Conservation (phyloP, 805 yeast genomes). For the Kazachstania africana region DNA sequence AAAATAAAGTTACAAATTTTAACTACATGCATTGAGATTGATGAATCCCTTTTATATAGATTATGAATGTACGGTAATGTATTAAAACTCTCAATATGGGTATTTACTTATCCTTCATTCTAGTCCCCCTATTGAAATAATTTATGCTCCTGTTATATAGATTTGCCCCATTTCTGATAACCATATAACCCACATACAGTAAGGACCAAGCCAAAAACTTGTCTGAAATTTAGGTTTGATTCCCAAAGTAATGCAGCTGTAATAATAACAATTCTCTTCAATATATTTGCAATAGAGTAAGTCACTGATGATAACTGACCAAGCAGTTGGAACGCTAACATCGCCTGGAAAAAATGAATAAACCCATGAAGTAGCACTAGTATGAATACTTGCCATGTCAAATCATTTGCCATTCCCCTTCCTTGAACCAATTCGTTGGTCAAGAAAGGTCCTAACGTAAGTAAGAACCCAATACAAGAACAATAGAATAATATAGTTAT, state of each 20-base stretch:
- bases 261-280: slow-evolving; percentile 64
- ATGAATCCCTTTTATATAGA: too few species aligned
- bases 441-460: slow-evolving; percentile 59
- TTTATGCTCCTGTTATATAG: too few species aligned
- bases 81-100: too few species aligned
- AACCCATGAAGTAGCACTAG: slow-evolving; percentile 51
- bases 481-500: slow-evolving; percentile 62
- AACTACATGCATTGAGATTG: too few species aligned
- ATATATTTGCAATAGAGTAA: slow-evolving; percentile 67
- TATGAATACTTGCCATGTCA: slow-evolving; percentile 19
- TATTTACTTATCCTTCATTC: too few species aligned
- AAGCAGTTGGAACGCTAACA: slow-evolving; percentile 64
- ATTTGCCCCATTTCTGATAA: slow-evolving; percentile 64
- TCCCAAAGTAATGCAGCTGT: slow-evolving; percentile 56
- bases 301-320: slow-evolving; percentile 66
- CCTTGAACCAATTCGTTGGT: slow-evolving; percentile 34
- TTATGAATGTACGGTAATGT: too few species aligned
- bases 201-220: slow-evolving; percentile 41
- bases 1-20: too few species aligned
- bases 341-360: slow-evolving; percentile 60
- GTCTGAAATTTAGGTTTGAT: slow-evolving; percentile 32
- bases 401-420: slow-evolving; percentile 20
- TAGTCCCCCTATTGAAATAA: too few species aligned
- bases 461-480: slow-evolving; percentile 51
- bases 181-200: slow-evolving; percentile 55